These are phyloP conservation scores for Cladophialophora yegresii DNA, from an alignment of 2,329 filamentous ascomycete species.

Conservation along the genomic window DNA sequence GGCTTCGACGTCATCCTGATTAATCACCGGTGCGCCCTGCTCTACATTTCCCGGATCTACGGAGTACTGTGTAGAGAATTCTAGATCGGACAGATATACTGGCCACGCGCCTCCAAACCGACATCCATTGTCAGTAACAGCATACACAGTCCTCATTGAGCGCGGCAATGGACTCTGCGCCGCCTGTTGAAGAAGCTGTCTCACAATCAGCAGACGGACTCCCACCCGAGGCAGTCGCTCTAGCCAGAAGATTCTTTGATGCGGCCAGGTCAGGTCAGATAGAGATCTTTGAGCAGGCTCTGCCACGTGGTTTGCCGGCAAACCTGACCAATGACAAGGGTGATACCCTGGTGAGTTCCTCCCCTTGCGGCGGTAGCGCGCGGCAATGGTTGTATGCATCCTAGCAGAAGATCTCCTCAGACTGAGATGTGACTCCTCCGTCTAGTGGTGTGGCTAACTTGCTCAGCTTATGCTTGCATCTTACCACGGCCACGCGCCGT, in stretches of 20 bases:
- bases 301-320: constrained; percentile 65
- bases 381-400: not conserved
- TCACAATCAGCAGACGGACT: constrained; percentile 41
- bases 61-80: not conserved
- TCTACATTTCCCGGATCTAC: not conserved
- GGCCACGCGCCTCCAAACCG: not conserved
- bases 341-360: constrained; percentile 62
- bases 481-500: constrained; percentile 66
- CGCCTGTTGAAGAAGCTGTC: not conserved
- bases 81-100: constrained; percentile 6
- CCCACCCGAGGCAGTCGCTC: constrained; percentile 65
- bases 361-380: not conserved
- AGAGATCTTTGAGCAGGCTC: constrained; percentile 61
- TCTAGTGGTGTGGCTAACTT: constrained; percentile 6
- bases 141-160: not conserved
- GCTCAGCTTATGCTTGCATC: constrained; percentile 68
- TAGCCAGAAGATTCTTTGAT: constrained; percentile 68
- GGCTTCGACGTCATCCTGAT: constrained; percentile 9
- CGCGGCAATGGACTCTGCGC: constrained; percentile 13
- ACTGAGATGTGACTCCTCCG: not conserved
- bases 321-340: constrained; percentile 74
- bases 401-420: not conserved
- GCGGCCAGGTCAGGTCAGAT: constrained; percentile 63
- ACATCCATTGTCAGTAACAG: constrained; percentile 1
- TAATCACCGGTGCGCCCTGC: not conserved